Evolutionary conservation across 1,139 yeast genomes (phyloP), one percentile per base, ranked within the genome.

Genomic region (Debaryomyces sp.): DNA sequence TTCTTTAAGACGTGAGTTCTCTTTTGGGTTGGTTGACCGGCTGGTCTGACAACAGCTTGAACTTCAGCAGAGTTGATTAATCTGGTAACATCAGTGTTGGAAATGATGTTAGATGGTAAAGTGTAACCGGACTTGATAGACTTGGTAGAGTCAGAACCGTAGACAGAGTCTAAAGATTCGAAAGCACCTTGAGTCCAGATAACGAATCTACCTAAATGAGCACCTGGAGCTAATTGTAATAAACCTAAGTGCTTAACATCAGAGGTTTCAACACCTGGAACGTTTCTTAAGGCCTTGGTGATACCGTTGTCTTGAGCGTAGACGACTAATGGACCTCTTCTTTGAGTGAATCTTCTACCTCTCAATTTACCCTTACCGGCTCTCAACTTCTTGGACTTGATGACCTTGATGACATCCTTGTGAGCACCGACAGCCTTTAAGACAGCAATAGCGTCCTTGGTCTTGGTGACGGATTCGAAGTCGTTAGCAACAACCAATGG

Each of bases 291-390:
- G 61, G 99, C 99, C 85, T 90, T 90, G 73, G 89, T 96, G 54
- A 94, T 70, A 82, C 99, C 98, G 75, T 92, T 89, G 86, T 95
- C 98, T 81, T 92, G 84, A 70, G 90, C 86, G 90, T 92, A 94
- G 79, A 94, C 97, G 66, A 94, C 96, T 75, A 94, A 89, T 75
- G 99, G 99, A 78, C 99, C 99, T 81, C 95, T 90, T 87, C 98
- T 91, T 84, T 94, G 99, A 68, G 97, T 90, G 88, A 84, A 89
- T 85, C 99, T 94, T 85, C 99, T 90, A 82, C 96, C 96, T 87
- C 99, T 91, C 82, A 90, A 82, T 85, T 94, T 94, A 88, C 99
- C 99, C 87, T 94, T 90, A 85, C 99, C 99, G 67, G 99, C 97
- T 84, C 99, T 91, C 82, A 91, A 78, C 82, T 91, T 94, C 92